Evolutionary conservation across 306 rosid species (phyloP).

Genomic region (Morella rubra): DNA sequence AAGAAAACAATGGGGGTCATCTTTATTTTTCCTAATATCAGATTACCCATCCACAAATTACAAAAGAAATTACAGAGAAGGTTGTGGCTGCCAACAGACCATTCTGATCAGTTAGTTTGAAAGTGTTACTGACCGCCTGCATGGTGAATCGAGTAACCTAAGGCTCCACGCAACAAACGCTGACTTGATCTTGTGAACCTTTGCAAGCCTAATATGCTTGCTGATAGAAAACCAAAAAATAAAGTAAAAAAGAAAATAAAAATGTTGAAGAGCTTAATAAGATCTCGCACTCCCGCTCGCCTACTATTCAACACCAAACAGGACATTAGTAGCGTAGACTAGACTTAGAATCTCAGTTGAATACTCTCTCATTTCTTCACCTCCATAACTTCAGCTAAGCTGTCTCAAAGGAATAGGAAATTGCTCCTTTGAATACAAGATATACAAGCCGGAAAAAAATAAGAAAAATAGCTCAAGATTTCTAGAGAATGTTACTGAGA

Average conservation of each 20-base stretch:
- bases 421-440: too few species aligned
- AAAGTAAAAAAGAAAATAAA: background rate
- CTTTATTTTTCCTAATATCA: too few species aligned
- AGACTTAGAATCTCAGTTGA: constrained; percentile 3
- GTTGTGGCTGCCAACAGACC: background rate
- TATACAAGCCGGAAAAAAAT: too few species aligned
- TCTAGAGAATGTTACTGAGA: too few species aligned
- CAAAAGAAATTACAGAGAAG: background rate
- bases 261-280: background rate
- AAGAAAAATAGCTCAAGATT: too few species aligned
- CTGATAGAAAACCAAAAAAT: background rate
- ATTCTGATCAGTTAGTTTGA: background rate
- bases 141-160: too few species aligned
- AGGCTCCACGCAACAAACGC: too few species aligned
- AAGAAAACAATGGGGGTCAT: too few species aligned
- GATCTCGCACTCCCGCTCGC: background rate
- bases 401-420: constrained; percentile 50
- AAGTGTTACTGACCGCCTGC: background rate
- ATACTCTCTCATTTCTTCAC: constrained; percentile 85
- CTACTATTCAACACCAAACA: too few species aligned
- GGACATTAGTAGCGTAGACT: too few species aligned
- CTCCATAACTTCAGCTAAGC: constrained; percentile 96
- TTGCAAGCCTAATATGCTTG: too few species aligned
- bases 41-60: background rate
- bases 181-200: too few species aligned